Evolutionary conservation across 306 rosid species (phyloP), one percentile per base, ranked within the genome.

Genomic region (Rubus idaeus): DNA sequence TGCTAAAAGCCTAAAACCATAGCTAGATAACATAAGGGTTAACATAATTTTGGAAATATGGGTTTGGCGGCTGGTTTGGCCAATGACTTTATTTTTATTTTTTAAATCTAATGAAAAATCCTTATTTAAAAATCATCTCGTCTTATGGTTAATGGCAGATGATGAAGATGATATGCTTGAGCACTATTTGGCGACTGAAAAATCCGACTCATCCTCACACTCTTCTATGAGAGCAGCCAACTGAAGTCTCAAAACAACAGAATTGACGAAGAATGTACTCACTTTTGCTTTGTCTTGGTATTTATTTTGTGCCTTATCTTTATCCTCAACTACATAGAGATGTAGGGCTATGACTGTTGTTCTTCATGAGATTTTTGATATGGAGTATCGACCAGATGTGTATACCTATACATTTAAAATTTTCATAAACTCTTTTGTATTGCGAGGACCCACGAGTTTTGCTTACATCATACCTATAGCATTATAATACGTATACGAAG

Each of bases 101-200:
- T 23, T 23, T 23, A 23, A 30, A 13, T 52, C 68, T 77, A 68
- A 80, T 23, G 26, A 23, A 23, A 30, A 30, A 30, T 30, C 35
- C 35, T 30, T 0, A 30, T 47, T 62, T 30, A 53, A 65, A 52
- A 55, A 40, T 23, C 66, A 57, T 82, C 74, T 50, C 50, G 4
- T 81, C 30, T 80, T 75, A 53, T 75, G 78, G 21, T 80, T 57
- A 26, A 23, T 53, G 77, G 83, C 90, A 91, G 99, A 80, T 83
- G 99, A 95, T 26, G 99, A 96, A 87, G 98, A 94, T 7, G 98
- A 96, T 84, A 96, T 96, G 99, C 97, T 96, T 55, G 97, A 96
- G 82, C 99, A 96, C 82, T 96, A 91, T 77, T 88, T 96, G 81
- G 97, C 99, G 70, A 92, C 99, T 16, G 99, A 92, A 85, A 96